phyloP scores from a whole-genome alignment of 2,329 filamentous ascomycete genomes.

The Penicillium sp. region DNA sequence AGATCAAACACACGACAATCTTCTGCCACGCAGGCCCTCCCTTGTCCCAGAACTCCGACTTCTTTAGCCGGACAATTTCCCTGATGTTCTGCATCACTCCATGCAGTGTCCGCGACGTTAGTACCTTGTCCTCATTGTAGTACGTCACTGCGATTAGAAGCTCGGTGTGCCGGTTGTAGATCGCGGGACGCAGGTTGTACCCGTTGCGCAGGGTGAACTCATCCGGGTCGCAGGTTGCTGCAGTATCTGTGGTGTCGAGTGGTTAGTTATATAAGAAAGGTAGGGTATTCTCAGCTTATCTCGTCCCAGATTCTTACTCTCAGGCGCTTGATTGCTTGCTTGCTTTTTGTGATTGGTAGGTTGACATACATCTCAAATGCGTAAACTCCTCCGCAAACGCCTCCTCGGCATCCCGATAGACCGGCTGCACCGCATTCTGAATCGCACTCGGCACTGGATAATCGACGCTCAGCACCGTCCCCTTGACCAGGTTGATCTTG shows the following conservation, averaged over 20 bases:
- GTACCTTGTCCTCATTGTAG: conserved; percentile 98
- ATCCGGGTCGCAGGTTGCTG: conserved; percentile 95
- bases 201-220: conserved; percentile 98
- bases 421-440: conserved; percentile 91
- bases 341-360: too few species aligned
- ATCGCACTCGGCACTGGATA: conserved; percentile 97
- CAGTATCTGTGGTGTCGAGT: conserved; percentile 58
- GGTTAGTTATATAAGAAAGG: too few species aligned
- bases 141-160: conserved; percentile 96
- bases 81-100: too few species aligned
- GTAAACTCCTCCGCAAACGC: conserved; percentile 89
- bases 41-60: conserved; percentile 99
- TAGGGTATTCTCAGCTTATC: too few species aligned
- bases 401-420: conserved; percentile 85
- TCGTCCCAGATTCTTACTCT: too few species aligned
- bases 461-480: conserved; percentile 93
- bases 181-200: conserved; percentile 94
- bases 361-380: conserved; percentile 78
- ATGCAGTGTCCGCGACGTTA: conserved; percentile 88
- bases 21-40: conserved; percentile 99
- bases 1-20: conserved; percentile 95
- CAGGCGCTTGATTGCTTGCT: too few species aligned
- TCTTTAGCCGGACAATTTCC: conserved; percentile 65
- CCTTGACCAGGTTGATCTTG: conserved; percentile 97
- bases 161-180: conserved; percentile 99